Evolutionary conservation across 768 basidiomycete species (phyloP).

Genomic region (Suillus decipiens): DNA sequence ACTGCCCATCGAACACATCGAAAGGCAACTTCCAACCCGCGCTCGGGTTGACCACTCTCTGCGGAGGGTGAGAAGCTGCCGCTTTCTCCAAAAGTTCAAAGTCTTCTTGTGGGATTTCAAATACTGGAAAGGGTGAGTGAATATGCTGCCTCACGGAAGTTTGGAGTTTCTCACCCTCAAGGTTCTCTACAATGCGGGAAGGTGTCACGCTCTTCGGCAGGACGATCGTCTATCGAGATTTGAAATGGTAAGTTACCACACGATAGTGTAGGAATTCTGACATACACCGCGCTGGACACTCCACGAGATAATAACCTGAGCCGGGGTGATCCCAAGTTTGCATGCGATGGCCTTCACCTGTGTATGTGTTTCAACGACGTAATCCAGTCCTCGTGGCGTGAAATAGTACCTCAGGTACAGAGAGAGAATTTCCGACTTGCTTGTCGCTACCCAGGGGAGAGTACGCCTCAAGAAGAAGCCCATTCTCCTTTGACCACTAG

Average conservation of each 20-base stretch:
- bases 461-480: slow-evolving; percentile 71
- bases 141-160: background rate
- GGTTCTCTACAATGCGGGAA: slow-evolving; percentile 68
- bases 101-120: slow-evolving; percentile 37
- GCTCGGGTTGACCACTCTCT: slow-evolving; percentile 60
- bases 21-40: slow-evolving; percentile 58
- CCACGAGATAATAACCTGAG: slow-evolving; percentile 77
- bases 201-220: slow-evolving; percentile 79
- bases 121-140: slow-evolving; percentile 21
- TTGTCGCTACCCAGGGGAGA: slow-evolving; percentile 70
- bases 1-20: slow-evolving; percentile 61
- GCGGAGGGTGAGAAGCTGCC: slow-evolving; percentile 50
- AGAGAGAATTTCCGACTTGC: slow-evolving; percentile 57
- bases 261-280: slow-evolving; percentile 8
- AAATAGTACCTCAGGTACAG: slow-evolving; percentile 51
- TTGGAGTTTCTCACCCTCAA: slow-evolving; percentile 46
- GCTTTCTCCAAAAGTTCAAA: slow-evolving; percentile 44
- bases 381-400: background rate
- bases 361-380: background rate
- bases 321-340: slow-evolving; percentile 69
- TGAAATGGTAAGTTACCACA: background rate
- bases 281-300: slow-evolving; percentile 73
- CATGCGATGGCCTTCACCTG: slow-evolving; percentile 59
- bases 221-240: slow-evolving; percentile 53
- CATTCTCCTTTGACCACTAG: slow-evolving; percentile 69